Evolutionary conservation across 2,329 filamentous ascomycete genomes (phyloP), one percentile per base, ranked within the genome.

Genomic region (Paraconiothyrium sp.): DNA sequence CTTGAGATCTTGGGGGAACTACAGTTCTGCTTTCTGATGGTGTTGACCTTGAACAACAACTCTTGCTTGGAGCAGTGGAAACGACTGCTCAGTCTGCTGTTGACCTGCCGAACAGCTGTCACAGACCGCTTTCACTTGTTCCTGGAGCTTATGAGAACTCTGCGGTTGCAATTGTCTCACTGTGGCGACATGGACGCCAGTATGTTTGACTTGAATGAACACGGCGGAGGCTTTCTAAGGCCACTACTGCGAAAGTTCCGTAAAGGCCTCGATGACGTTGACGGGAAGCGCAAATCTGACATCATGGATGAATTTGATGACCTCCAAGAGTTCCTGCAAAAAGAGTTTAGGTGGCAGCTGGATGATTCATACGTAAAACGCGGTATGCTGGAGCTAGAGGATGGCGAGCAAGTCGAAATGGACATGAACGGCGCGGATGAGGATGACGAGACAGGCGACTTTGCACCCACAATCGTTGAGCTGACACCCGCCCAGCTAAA

Each of bases 11-110:
- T 90, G 14, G 88, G 86, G 16, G 88, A 90, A 68, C 69, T 90
- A 58, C 86, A 90, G 66, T 88, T 89, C 68, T 83, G 82, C 35
- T 90, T 90, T 67, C 74, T 89, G 10, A 89, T 88, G 84, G 81
- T 88, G 2, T 70, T 90, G 61, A 88, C 86, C 5, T 78, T 90
- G 64, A 88, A 88, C 79, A 90, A 90, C 71, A 89, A 86, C 71
- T 89, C 87, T 2, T 89, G 88, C 68, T 77, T 89, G 3, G 86
- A 89, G 72, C 88, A 90, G 71, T 90, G 88, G 88, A 89, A 87
- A 70, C 78, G 88, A 41, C 66, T 90, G 11, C 75, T 90, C 10
- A 77, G 78, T 1, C 75, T 90, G 27, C 76, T 89, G 8, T 78
- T 90, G 54, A 89, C 87, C 0, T 89, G 85, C 67, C 81, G 79